Evolutionary conservation across 768 basidiomycete species (phyloP), one percentile per base, ranked within the genome.

Genomic region (Cubamyces lactineus): DNA sequence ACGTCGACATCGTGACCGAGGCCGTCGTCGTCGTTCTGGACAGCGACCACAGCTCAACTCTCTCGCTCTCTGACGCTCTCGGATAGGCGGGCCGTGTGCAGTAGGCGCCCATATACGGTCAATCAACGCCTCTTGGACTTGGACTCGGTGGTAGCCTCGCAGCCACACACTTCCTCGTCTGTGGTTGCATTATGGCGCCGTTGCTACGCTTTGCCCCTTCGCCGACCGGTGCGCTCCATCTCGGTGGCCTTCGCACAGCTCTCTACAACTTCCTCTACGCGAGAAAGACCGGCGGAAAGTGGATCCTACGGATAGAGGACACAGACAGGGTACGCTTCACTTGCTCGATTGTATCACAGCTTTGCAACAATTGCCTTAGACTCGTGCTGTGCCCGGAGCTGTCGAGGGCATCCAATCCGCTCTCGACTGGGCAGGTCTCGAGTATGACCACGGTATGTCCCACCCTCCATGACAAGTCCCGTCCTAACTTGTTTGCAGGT

Each of bases 201-300:
- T 78, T 94, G 17, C 75, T 98, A 16, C 88, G 97, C 16, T 98
- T 99, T 74, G 97, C 96, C 2, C 97, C 97, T 0, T 98, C 97
- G 0, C 97, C 97, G 0, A 99, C 97, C 0, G 97, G 97, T 1
- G 83, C 89, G 34, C 79, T 98, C 5, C 97, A 99, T 74, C 86
- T 99, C 1, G 97, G 97, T 0, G 97, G 97, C 0, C 84, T 99
- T 15, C 79, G 97, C 17, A 98, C 96, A 57, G 97, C 96, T 0
- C 78, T 99, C 2, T 96, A 94, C 75, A 98, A 98, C 70, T 84
- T 97, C 70, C 75, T 98, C 0, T 87, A 89, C 58, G 92, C 96
- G 9, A 83, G 82, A 68, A 93, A 92, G 72, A 78, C 84, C 15
- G 86, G 85, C 2, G 97, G 96, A 2, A 89, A 89, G 69, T 97